Evolutionary conservation across 192 early-diverging fungal genomes (phyloP).

Genomic region (Umbelopsis ramanniana): DNA sequence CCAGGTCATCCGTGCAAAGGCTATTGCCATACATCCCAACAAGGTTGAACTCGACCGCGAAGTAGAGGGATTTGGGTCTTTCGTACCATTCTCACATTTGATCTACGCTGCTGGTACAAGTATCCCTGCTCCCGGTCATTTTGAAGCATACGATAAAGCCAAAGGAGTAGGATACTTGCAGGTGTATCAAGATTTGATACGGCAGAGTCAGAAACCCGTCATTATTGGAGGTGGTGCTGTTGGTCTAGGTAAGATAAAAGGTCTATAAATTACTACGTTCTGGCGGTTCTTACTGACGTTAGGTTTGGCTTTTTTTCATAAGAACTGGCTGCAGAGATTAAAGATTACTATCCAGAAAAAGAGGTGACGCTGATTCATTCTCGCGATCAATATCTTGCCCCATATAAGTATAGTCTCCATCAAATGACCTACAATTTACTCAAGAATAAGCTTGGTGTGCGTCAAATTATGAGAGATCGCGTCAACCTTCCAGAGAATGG

Average conservation of each 20-base stretch:
- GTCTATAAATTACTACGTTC: not conserved
- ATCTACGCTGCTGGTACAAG: constrained; percentile 56
- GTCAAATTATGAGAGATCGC: constrained; percentile 44
- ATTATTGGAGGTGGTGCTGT: constrained; percentile 79
- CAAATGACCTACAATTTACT: constrained; percentile 59
- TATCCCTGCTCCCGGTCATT: constrained; percentile 55
- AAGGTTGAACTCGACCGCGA: constrained; percentile 57
- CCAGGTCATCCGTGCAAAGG: constrained; percentile 52
- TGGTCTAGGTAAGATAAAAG: constrained; percentile 52
- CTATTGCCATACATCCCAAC: constrained; percentile 48
- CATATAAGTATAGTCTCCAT: constrained; percentile 60
- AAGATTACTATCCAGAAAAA: constrained; percentile 59
- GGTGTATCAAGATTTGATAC: constrained; percentile 59
- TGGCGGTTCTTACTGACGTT: not conserved
- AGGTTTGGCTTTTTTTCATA: not conserved
- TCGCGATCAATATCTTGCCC: constrained; percentile 57
- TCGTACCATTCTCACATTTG: constrained; percentile 56
- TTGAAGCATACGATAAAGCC: constrained; percentile 49
- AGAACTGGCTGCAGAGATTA: constrained; percentile 80
- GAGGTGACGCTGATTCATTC: constrained; percentile 70
- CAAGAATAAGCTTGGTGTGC: constrained; percentile 45
- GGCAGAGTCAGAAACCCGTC: constrained; percentile 57
- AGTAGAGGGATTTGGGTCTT: constrained; percentile 50
- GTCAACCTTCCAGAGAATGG: constrained; percentile 68
- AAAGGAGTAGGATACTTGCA: constrained; percentile 45